These are phyloP conservation scores for Schizosaccharomyces lindneri DNA, from an alignment of 805 yeast species.

Conservation along the genomic window DNA sequence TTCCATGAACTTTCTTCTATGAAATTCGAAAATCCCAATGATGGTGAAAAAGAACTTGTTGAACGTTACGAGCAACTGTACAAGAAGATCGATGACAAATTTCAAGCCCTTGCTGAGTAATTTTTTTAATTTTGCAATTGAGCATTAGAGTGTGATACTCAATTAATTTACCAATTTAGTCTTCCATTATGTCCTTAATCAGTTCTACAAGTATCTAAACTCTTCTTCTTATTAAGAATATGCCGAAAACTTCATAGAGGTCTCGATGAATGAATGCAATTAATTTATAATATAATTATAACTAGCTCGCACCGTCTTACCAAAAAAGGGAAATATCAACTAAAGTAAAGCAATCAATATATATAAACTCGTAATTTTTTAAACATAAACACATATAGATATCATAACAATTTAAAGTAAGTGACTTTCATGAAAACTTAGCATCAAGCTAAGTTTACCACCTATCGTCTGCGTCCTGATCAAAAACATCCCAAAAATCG, in stretches of 20 bases:
- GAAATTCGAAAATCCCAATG: constrained; percentile 76
- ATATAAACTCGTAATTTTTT: no score
- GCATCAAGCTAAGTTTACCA: background rate
- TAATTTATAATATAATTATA: no score
- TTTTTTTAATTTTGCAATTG: background rate
- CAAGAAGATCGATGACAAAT: constrained; percentile 58
- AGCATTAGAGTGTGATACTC: background rate
- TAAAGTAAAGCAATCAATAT: no score
- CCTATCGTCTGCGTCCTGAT: background rate
- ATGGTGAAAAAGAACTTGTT: constrained; percentile 58
- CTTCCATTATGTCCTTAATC: background rate
- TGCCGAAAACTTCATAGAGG: no score
- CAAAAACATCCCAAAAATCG: background rate
- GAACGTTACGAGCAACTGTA: constrained; percentile 57
- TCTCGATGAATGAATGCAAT: no score
- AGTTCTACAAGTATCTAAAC: no score
- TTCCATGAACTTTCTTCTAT: constrained; percentile 85
- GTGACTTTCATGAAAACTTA: no score
- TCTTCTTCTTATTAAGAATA: no score
- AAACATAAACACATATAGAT: no score
- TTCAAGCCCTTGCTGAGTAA: constrained; percentile 86
- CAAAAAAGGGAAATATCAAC: no score
- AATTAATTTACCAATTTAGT: background rate
- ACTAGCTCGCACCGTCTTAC: no score
- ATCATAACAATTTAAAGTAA: no score